Evolutionary conservation across 371 early-diverging fungal species (phyloP).

Genomic region (Circinella minor): DNA sequence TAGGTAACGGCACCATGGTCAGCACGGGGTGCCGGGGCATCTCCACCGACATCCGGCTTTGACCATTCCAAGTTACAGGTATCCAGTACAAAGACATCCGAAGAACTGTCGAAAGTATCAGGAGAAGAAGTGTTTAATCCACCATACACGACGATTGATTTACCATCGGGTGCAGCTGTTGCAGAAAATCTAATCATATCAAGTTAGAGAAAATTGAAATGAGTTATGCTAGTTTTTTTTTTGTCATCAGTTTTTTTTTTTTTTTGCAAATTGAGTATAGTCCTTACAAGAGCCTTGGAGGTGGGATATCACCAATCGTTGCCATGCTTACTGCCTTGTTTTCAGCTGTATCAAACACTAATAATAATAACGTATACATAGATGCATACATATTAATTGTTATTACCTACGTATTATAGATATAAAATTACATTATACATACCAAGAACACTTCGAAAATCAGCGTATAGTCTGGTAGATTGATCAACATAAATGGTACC

Average conservation of each 20-base stretch:
- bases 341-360: slow-evolving; percentile 26
- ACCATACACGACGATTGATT: slow-evolving; percentile 46
- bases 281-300: slow-evolving; percentile 10
- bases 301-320: slow-evolving; percentile 28
- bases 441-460: slow-evolving; percentile 26
- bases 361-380: too few species aligned
- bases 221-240: too few species aligned
- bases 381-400: too few species aligned
- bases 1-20: slow-evolving; percentile 36
- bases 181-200: slow-evolving; percentile 30
- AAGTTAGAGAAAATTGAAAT: not conserved
- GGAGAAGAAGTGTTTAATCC: slow-evolving; percentile 20
- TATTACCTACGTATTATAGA: too few species aligned
- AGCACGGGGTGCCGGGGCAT: slow-evolving; percentile 34
- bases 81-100: slow-evolving; percentile 43
- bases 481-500: slow-evolving; percentile 16
- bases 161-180: slow-evolving; percentile 39
- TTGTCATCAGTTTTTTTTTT: too few species aligned
- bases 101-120: slow-evolving; percentile 6
- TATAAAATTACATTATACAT: not conserved
- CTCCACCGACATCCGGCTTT: slow-evolving; percentile 28
- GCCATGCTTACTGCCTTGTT: slow-evolving; percentile 27
- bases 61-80: slow-evolving; percentile 47
- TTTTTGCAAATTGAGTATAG: too few species aligned
- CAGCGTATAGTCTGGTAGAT: slow-evolving; percentile 10